Evolutionary conservation across 2,329 filamentous ascomycete genomes (phyloP), one percentile per base, ranked within the genome.

Genomic region (Sporothrix globosa): DNA sequence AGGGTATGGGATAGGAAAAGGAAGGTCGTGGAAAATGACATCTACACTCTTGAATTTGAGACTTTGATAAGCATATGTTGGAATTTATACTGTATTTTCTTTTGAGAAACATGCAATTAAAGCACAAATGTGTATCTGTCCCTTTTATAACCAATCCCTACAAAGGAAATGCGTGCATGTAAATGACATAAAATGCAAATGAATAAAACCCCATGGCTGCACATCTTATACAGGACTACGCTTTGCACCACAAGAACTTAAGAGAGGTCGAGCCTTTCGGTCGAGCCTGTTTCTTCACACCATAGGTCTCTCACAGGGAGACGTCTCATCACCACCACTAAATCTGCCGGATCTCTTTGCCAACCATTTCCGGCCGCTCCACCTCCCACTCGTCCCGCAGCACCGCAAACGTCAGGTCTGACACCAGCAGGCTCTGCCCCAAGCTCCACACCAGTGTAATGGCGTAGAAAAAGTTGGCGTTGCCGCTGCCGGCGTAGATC

Each of bases 381-480:
- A 92, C 87, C 79, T 99, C 96, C 90, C 93, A 93, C 80, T 99
- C 96, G 76, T 99, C 96, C 71, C 96, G 84, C 72, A 99, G 82
- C 6, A 94, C 89, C 0, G 96, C 93, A 81, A 96, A 98, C 2
- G 97, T 84, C 68, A 93, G 85, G 78, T 99, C 96, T 13, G 92
- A 93, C 7, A 98, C 87, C 41, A 99, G 82, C 73, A 99, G 85
- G 50, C 93, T 94, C 75, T 97, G 85, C 0, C 93, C 96, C 30
- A 99, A 80, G 77, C 93, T 97, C 96, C 96, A 99, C 0, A 99
- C 96, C n/a, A 99, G 83, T 0, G 96, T 99, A 76, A 99, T 98
- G 74, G 96, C 96, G 78, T 99, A 99, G 82, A 99, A 99, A 82
- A 99, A 99, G 79, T 99, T 99, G 71, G 96, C 96, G 77, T 99